phyloP scores from a whole-genome alignment of 176 grass and related monocot species.

The Rhipidocladum racemiflorum region DNA sequence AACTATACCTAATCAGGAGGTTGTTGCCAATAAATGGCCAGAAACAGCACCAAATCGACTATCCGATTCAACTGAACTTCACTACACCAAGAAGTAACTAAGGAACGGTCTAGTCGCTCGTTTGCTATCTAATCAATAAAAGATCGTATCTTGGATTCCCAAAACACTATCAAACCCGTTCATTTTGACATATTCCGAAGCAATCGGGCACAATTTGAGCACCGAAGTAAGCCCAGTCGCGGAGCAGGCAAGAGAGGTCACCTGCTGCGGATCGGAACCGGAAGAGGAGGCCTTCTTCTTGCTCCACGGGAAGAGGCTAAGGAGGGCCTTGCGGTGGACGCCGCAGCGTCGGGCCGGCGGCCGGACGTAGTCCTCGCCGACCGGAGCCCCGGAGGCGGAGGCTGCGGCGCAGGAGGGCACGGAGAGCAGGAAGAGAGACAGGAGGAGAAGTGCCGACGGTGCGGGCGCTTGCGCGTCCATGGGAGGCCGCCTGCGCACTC shows the following conservation, averaged over 20 bases:
- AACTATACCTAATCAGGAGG: background rate
- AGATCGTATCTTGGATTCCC: background rate
- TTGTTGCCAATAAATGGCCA: background rate
- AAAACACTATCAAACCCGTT: background rate
- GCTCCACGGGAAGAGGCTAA: slow-evolving; percentile 50
- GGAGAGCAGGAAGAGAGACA: slow-evolving; percentile 6
- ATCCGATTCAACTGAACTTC: background rate
- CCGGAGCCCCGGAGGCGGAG: background rate
- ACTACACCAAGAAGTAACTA: background rate
- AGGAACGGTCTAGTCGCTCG: background rate
- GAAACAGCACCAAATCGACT: background rate
- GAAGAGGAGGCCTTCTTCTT: slow-evolving; percentile 35
- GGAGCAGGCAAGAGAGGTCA: background rate
- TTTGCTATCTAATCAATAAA: slow-evolving; percentile 1
- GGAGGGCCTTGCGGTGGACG: slow-evolving; percentile 40
- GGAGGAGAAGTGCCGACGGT: background rate
- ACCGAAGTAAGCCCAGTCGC: background rate
- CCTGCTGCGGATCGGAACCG: slow-evolving; percentile 56
- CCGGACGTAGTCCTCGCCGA: slow-evolving; percentile 65
- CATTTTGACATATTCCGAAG: background rate
- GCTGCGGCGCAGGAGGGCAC: background rate
- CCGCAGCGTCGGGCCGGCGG: slow-evolving; percentile 23
- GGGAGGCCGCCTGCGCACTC: background rate
- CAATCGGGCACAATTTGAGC: background rate
- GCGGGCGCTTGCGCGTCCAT: background rate